Percentiles rank a stretch among this genome's conserved stretches.
phyloP scores from a whole-genome alignment of 345 rosid species.

The Erucastrum elatum region DNA sequence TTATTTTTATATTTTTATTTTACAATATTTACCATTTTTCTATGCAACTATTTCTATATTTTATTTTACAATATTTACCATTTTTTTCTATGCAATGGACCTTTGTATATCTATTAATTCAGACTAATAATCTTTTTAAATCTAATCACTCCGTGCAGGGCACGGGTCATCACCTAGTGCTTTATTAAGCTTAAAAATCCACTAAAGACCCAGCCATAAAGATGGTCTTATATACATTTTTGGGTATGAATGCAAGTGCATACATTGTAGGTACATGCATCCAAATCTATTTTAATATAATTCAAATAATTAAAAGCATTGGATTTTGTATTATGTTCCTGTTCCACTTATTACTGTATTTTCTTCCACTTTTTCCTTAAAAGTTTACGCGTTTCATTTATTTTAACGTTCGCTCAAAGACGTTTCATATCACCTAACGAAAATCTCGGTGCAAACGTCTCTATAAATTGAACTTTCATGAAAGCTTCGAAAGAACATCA shows the following conservation, averaged over 20 bases:
- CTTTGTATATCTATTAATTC: too few species aligned
- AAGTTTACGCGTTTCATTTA: neutral
- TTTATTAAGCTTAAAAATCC: too few species aligned
- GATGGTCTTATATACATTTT: too few species aligned
- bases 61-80: too few species aligned
- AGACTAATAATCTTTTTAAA: too few species aligned
- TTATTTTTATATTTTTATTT: too few species aligned
- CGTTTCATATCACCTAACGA: neutral
- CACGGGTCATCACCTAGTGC: too few species aligned
- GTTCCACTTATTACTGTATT: neutral
- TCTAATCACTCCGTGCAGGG: too few species aligned
- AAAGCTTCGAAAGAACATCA: neutral
- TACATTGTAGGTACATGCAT: constrained; percentile 7
- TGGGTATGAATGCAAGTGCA: neutral
- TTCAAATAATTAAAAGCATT: neutral
- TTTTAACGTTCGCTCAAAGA: neutral
- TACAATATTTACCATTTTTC: too few species aligned
- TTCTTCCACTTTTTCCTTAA: neutral
- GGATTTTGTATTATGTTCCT: neutral
- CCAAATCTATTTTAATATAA: neutral
- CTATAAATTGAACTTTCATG: neutral
- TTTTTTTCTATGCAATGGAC: too few species aligned
- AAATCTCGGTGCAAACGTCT: neutral
- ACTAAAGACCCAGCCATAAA: too few species aligned
- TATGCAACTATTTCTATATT: too few species aligned